These are phyloP conservation scores for Aspergillus hortae DNA, from an alignment of 2,329 filamentous ascomycete species.

Conservation along the genomic window DNA sequence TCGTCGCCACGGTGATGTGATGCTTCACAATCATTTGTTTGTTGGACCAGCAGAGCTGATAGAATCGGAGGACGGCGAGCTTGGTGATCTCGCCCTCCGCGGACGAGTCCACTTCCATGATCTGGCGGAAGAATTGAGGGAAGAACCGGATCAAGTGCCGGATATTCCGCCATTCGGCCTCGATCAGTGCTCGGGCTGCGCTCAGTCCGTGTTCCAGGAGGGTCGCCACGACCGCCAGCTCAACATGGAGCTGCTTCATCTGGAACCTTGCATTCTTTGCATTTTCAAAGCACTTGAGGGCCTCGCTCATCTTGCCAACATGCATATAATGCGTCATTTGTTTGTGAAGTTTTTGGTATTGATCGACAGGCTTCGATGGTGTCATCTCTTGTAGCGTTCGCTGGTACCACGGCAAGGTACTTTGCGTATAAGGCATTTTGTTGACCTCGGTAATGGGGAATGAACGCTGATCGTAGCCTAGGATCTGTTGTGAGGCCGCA, in stretches of 20 bases:
- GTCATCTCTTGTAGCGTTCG: constrained; percentile 26
- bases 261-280: constrained; percentile 27
- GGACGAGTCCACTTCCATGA: constrained; percentile 23
- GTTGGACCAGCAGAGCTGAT: constrained; percentile 32
- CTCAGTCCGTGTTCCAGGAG: constrained; percentile 29
- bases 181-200: constrained; percentile 31
- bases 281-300: constrained; percentile 27
- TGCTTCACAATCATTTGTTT: constrained; percentile 34
- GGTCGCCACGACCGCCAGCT: constrained; percentile 35
- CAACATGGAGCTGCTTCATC: constrained; percentile 32
- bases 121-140: constrained; percentile 35
- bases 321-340: constrained; percentile 39
- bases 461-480: constrained; percentile 33
- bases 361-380: constrained; percentile 26
- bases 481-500: constrained; percentile 31
- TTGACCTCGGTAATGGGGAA: constrained; percentile 25
- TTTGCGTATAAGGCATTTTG: constrained; percentile 19
- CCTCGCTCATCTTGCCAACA: constrained; percentile 30
- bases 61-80: constrained; percentile 37
- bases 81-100: constrained; percentile 28
- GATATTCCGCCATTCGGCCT: constrained; percentile 26
- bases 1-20: constrained; percentile 27
- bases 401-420: constrained; percentile 26
- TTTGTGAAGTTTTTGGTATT: constrained; percentile 32
- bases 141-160: constrained; percentile 21